Percentiles rank a stretch among this genome's conserved stretches.
These are phyloP conservation scores for Trypanosoma theileri DNA, from an alignment of 208 protist genomes.

Conservation along the genomic window DNA sequence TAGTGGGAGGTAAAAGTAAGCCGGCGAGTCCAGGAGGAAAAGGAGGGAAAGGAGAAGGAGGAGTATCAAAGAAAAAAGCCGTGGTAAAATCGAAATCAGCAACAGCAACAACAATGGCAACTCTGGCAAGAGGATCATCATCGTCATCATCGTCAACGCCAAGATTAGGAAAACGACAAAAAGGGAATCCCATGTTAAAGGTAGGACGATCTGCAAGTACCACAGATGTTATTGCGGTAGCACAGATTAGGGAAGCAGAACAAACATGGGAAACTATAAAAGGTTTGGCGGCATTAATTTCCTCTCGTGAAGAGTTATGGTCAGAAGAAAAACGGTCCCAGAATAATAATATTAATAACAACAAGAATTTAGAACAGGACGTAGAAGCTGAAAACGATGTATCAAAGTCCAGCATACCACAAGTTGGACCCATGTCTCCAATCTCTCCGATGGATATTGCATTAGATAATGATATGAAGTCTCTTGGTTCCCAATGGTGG, in stretches of 20 bases:
- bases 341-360: neutral
- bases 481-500: neutral
- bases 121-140: neutral
- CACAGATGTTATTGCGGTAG: slow-evolving; percentile 3
- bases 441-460: too few species aligned
- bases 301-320: neutral
- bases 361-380: neutral
- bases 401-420: too few species aligned
- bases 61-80: neutral
- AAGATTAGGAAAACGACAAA: neutral
- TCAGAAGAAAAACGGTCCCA: neutral
- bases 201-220: neutral
- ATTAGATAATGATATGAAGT: neutral
- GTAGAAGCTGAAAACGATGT: too few species aligned
- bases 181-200: neutral
- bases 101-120: neutral
- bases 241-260: slow-evolving; percentile 22
- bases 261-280: slow-evolving; percentile 20
- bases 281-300: neutral
- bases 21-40: too few species aligned
- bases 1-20: neutral
- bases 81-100: neutral
- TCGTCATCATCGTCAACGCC: neutral
- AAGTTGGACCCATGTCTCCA: too few species aligned
- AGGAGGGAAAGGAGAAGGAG: too few species aligned